These are phyloP conservation scores for Fraxinus pennsylvanica DNA, from an alignment of 257 asterid species.

Conservation along the genomic window DNA sequence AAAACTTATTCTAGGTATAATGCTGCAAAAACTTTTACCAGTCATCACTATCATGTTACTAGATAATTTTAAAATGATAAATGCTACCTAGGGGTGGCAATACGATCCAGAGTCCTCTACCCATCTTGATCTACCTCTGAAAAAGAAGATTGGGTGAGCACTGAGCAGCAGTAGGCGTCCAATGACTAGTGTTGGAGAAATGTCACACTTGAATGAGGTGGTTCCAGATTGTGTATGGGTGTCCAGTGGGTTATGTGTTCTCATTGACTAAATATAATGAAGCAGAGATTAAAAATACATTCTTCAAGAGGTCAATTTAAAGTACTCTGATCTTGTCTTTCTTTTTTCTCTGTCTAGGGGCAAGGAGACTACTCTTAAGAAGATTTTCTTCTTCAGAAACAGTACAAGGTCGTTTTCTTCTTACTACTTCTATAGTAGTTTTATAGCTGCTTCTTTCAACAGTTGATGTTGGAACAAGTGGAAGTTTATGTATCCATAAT, in stretches of 20 bases:
- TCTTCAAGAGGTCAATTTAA: neutral
- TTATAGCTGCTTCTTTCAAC: neutral
- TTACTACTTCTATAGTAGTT: neutral
- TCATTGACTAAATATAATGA: no score
- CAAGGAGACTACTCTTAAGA: neutral
- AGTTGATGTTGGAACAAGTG: conserved; percentile 7
- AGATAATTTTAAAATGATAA: no score
- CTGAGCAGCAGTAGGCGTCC: no score
- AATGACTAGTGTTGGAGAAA: no score
- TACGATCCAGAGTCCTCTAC: no score
- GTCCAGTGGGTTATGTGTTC: no score
- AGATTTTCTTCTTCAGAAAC: neutral
- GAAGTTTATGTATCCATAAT: conserved; percentile 1
- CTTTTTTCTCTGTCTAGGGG: neutral
- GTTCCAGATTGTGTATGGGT: no score
- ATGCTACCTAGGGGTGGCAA: no score
- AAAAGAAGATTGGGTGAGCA: no score
- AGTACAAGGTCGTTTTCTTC: neutral
- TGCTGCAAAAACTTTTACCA: neutral
- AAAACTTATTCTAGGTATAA: conserved; percentile 66
- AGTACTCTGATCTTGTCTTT: neutral
- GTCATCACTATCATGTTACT: neutral
- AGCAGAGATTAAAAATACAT: no score
- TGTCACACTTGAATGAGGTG: no score
- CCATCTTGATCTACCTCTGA: no score